Base-by-base conservation (phyloP, 2,329 filamentous ascomycete genomes). In the Juglanconis sp. region DNA sequence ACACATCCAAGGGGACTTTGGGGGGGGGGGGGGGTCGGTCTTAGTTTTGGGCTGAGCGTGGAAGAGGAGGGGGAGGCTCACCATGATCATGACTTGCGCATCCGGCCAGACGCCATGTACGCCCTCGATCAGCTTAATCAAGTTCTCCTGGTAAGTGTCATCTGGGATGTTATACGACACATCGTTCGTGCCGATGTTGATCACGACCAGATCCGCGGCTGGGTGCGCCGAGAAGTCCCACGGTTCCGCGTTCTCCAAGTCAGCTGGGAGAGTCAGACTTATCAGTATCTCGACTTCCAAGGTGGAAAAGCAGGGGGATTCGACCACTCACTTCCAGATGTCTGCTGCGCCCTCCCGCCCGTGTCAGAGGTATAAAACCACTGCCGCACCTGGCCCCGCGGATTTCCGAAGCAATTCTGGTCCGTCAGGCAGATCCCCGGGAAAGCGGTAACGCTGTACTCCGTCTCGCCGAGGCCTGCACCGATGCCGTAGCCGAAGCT, bases 331-430 rank as follows among this genome's bases (percentile, higher is more conserved):
- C 74, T 71, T 57, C 74, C 73, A 66, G 78, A 81, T n/a, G 79
- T 72, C 5, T 74, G 64, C 3, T 67, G 61, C 0, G 79, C 80
- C 11, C 81, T 76, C 65, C 71, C 73, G 61, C 78, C 78, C 0
- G 80, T 83, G 65, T 87, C 84, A 0, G 78, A 79, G 0, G 82
- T 81, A 53, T 80, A 81, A 65, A 81, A 81, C 82, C 81, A 87
- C 69, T 86, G 84, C 65, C 83, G 80, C 32, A 75, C 73, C 66
- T 80, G 78, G 15, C 81, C 81, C 42, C 76, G 72, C 6, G 73
- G 73, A 47, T 79, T 79, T 4, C 81, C 82, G 72, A 79, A 87
- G 70, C 83, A 87, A 53, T 80, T 67, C 57, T 81, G 76, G 64
- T 87, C 82, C 15, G 77, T 73, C 2, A 83, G 74, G 64, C 83